Evolutionary conservation across 257 asterid species (phyloP).

Genomic region (Capsicum chinense): DNA sequence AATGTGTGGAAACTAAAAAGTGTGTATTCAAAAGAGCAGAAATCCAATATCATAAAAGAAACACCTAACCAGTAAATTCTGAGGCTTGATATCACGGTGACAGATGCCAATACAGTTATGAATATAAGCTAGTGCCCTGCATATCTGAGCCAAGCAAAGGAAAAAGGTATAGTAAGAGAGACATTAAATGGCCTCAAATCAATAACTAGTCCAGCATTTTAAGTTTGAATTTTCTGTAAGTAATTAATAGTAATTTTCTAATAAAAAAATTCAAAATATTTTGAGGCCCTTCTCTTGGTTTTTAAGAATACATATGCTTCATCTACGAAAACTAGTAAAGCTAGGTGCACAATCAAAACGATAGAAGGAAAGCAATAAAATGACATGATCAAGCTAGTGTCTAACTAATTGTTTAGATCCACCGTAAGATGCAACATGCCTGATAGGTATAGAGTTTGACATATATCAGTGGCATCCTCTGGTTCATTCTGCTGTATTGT

Average conservation of each 20-base stretch:
- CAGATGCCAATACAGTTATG: conserved; percentile 94
- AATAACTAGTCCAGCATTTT: neutral
- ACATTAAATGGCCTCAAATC: conserved; percentile 12
- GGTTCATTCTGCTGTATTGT: conserved; percentile 91
- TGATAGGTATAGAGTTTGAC: conserved; percentile 94
- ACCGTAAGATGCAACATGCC: conserved; percentile 43
- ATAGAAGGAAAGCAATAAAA: neutral
- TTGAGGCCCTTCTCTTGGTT: neutral
- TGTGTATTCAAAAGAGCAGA: neutral
- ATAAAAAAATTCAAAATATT: neutral
- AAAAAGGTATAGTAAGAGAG: neutral
- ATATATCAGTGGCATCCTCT: conserved; percentile 83
- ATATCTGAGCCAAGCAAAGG: conserved; percentile 62
- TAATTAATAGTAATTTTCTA: conserved; percentile 17
- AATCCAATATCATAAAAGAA: conserved; percentile 29
- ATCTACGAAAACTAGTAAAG: conserved; percentile 10
- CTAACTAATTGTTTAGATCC: neutral
- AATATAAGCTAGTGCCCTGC: conserved; percentile 92
- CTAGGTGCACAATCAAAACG: neutral
- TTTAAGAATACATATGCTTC: neutral
- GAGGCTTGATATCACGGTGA: conserved; percentile 98
- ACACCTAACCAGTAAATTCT: conserved; percentile 85
- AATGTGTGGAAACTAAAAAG: neutral
- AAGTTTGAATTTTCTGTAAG: conserved; percentile 2
- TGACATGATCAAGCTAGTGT: conserved; percentile 7